A percentile compares a stretch with the other conserved stretches of the same genome.
phyloP scores from a whole-genome alignment of 2,329 filamentous ascomycete genomes.

The Blastomyces parvus region DNA sequence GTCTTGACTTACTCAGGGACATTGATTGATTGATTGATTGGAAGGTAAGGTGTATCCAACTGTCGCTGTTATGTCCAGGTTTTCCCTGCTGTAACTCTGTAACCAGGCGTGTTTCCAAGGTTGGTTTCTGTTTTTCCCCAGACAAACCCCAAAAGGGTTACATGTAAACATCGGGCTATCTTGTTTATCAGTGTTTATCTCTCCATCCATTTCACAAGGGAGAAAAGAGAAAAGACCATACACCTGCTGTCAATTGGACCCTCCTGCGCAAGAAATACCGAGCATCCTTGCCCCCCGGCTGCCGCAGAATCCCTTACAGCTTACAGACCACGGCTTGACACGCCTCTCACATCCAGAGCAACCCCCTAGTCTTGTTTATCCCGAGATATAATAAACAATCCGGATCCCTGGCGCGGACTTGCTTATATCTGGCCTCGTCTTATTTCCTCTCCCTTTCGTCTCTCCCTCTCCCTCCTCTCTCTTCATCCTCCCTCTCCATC shows the following conservation, averaged over 20 bases:
- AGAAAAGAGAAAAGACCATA: background rate
- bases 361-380: too few relatives aligned
- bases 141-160: background rate
- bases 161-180: background rate
- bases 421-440: background rate
- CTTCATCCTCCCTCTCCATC: constrained; percentile 12
- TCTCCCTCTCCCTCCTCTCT: constrained; percentile 7
- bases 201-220: background rate
- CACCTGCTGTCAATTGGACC: background rate
- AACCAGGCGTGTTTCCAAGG: background rate
- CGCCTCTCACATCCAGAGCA: background rate
- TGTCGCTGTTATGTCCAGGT: background rate
- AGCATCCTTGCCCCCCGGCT: background rate
- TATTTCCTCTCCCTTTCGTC: background rate
- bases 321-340: too few relatives aligned
- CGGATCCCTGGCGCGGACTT: background rate
- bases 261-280: background rate
- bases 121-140: background rate
- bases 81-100: background rate
- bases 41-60: too few relatives aligned
- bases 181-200: background rate
- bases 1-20: too few relatives aligned
- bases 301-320: background rate
- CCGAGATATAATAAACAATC: background rate
- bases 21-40: too few relatives aligned